phyloP scores from a whole-genome alignment of 2,329 filamentous ascomycete genomes.

The Xylariaceae sp. region DNA sequence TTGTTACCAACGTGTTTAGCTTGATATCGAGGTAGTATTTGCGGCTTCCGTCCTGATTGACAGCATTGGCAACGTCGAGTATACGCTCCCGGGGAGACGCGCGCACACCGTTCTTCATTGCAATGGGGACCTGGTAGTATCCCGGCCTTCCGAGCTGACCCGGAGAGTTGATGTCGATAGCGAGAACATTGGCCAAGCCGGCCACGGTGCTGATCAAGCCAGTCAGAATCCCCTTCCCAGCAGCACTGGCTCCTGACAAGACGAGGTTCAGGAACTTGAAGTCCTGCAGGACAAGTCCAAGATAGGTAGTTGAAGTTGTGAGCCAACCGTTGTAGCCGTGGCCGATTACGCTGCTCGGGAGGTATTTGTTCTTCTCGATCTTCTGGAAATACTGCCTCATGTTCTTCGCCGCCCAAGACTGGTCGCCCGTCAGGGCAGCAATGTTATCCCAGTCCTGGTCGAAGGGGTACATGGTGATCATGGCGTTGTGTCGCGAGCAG shows the following conservation, averaged over 20 bases:
- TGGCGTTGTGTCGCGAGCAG: slow-evolving; percentile 26
- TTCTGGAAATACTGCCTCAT: slow-evolving; percentile 26
- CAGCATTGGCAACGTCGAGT: slow-evolving; percentile 29
- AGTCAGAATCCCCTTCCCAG: slow-evolving; percentile 33
- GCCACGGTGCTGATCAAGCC: slow-evolving; percentile 15
- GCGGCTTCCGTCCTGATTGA: slow-evolving; percentile 40
- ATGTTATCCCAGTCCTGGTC: slow-evolving; percentile 41
- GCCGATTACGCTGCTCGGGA: slow-evolving; percentile 33
- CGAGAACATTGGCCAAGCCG: slow-evolving; percentile 21
- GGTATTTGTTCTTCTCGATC: slow-evolving; percentile 23
- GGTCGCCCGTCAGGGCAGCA: slow-evolving; percentile 29
- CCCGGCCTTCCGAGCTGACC: slow-evolving; percentile 38
- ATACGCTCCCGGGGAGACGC: slow-evolving; percentile 44
- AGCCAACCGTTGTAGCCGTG: slow-evolving; percentile 25
- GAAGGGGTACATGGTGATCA: slow-evolving; percentile 35
- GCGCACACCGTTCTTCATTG: slow-evolving; percentile 41
- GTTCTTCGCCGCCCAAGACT: slow-evolving; percentile 21
- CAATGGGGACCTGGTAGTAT: slow-evolving; percentile 36
- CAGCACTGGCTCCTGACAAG: slow-evolving; percentile 30
- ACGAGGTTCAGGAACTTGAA: slow-evolving; percentile 24
- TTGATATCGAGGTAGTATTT: slow-evolving; percentile 52
- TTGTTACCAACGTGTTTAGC: slow-evolving; percentile 40
- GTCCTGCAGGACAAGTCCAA: slow-evolving; percentile 17
- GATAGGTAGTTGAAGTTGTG: slow-evolving; percentile 15
- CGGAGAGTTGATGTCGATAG: slow-evolving; percentile 43